Evolutionary conservation across 2,329 filamentous ascomycete species (phyloP), one percentile per base, ranked within the genome.

Genomic region (Chaetothyriales sp.): DNA sequence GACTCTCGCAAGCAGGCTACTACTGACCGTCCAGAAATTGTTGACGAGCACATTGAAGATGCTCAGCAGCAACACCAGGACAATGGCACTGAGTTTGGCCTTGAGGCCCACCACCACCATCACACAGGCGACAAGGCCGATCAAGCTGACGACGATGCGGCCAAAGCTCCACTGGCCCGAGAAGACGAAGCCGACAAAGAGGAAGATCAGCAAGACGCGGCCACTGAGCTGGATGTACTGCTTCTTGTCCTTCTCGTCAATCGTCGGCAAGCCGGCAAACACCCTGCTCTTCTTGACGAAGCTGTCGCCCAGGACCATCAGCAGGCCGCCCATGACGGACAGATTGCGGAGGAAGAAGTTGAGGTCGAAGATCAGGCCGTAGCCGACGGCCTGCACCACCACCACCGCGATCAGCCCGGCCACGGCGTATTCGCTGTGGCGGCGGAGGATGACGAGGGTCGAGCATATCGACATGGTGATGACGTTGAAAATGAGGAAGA

Each of bases 71-170:
- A 98, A 80, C 28, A 98, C 92, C 61, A 98, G 76, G 63, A 98
- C 85, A 50, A 92, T 89, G 44, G 92, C 92, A 70, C 89, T 95
- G 77, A 89, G 94, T 81, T 98, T 98, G 65, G 92, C 90, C 82
- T 98, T 98, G 82, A 98, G 98, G 45, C 92, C 92, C 59, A 98
- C 92, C 50, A 95, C 87, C 56, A 98, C 92, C 92, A 98, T 98
- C 64, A 98, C 78, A 65, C 89, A 97, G 56, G 92, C 90, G 52
- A 95, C 77, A 52, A 94, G 81, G 51, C 92, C 92, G 56, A 97
- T 72, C 57, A 89, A 63, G 59, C 86, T 92, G 60, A 95, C 89
- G 50, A 89, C 63, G 48, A 97, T 78, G 65, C 92, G 82, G 78
- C 89, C 89, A 64, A 95, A 71, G 64, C 81, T 86, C 92, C 92